Base-by-base conservation (phyloP, 495 filamentous ascomycete genomes). In the Schizothecium vesticola region DNA sequence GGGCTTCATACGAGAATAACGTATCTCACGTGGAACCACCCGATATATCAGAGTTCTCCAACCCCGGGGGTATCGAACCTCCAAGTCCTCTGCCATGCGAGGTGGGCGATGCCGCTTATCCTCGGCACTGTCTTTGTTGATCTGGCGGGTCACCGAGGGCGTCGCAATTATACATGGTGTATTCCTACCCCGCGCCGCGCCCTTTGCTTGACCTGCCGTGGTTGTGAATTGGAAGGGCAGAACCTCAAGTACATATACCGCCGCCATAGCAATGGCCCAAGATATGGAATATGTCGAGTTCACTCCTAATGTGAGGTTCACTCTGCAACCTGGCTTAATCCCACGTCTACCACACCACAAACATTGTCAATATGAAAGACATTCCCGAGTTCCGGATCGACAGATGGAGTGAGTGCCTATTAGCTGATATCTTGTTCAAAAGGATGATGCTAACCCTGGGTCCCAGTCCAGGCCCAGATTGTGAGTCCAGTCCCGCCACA, bases 341-440 rank as follows among this genome's bases (percentile, higher is more conserved):
- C 8, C 28, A 31, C 28, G 2, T 31, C 28, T 31, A 31, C 8
- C 28, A 31, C 28, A 2, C 6, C 2, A 31, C 28, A 31, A 31
- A 31, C 6, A 43, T 51, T 51, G 61, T 22, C 65, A 67, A 16
- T 29, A 71, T 71, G 69, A 62, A 71, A 26, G 24, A 68, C 31
- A 43, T 68, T 55, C 24, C 36, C 5, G 69, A 68, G n/a, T 71
- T 71, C 61, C 65, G 61, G 36, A 64, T 71, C 28, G 66, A 71
- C 65, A 67, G 59, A 43, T 71, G 69, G 69, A 65, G 69, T 70
- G 31, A n/a, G 69, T 67, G 4, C 7, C 60, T 21, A 13, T 16
- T 56, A 1, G 5, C 9, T 31, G 28, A 31, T 31, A 31, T 31
- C 28, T 10, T 31, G 28, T 31, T 31, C 9, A 31, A 31, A n/a